Conservation (phyloP, 768 basidiomycete genomes). For the Ramaria sp. region DNA sequence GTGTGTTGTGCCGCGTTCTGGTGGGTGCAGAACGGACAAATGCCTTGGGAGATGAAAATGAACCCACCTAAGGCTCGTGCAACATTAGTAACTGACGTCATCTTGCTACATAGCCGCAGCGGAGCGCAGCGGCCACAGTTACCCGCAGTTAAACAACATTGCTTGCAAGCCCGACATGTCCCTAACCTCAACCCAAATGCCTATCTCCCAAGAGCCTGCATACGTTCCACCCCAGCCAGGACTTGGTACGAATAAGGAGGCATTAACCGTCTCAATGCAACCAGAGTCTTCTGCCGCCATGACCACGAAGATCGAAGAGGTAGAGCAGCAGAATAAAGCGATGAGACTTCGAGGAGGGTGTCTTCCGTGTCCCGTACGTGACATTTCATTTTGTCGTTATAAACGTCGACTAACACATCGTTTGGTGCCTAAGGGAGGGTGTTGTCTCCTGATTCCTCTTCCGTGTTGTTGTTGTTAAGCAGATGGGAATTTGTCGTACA, state of each 20-base stretch:
- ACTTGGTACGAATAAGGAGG: not conserved
- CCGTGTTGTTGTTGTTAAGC: not conserved
- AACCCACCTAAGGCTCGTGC: no score
- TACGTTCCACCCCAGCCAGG: not conserved
- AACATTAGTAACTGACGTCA: not conserved
- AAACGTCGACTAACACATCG: not conserved
- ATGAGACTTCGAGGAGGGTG: conserved; percentile 7
- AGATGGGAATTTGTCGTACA: no score
- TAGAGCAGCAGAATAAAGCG: conserved; percentile 1
- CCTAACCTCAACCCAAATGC: not conserved
- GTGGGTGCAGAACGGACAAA: no score
- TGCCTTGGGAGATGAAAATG: no score
- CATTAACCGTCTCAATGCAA: not conserved
- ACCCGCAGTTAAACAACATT: not conserved
- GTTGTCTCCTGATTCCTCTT: conserved; percentile 4
- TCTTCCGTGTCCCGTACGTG: conserved; percentile 7
- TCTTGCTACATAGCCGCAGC: no score
- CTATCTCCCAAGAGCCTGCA: not conserved
- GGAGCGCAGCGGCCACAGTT: not conserved
- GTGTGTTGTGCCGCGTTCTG: no score
- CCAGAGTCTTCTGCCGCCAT: not conserved
- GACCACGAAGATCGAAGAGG: conserved; percentile 1
- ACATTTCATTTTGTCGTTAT: not conserved
- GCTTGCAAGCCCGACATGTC: not conserved
- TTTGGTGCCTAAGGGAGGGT: not conserved